Evolutionary conservation across 495 filamentous ascomycete genomes (phyloP).

Genomic region (Podospora appendiculata): DNA sequence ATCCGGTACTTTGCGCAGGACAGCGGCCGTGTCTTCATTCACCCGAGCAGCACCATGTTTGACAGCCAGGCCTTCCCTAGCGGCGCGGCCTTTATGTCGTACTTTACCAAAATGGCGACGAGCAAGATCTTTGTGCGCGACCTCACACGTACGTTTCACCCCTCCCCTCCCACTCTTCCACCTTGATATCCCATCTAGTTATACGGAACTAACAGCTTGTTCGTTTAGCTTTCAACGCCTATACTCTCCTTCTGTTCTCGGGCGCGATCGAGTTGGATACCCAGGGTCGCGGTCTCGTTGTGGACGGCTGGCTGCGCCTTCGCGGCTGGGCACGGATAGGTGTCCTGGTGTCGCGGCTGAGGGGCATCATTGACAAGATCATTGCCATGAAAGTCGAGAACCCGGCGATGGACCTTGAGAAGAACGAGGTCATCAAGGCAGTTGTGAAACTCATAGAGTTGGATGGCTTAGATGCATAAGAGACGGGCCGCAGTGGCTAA

Average conservation of each 20-base stretch:
- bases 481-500: too few species aligned
- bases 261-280: constrained; percentile 81
- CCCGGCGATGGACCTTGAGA: constrained; percentile 48
- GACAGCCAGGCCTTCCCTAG: constrained; percentile 66
- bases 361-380: constrained; percentile 79
- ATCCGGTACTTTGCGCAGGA: constrained; percentile 90
- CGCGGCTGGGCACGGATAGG: constrained; percentile 94
- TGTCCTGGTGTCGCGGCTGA: constrained; percentile 73
- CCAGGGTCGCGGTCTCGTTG: constrained; percentile 74
- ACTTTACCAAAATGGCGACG: constrained; percentile 85
- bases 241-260: constrained; percentile 83
- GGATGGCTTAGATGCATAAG: constrained; percentile 67
- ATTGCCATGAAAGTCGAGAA: constrained; percentile 73
- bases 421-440: constrained; percentile 62
- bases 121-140: constrained; percentile 85
- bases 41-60: constrained; percentile 82
- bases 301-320: constrained; percentile 88
- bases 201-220: constrained; percentile 6
- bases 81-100: constrained; percentile 64
- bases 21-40: constrained; percentile 82
- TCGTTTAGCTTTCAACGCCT: constrained; percentile 73
- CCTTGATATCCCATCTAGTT: neutral
- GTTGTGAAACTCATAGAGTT: constrained; percentile 76
- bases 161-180: neutral
- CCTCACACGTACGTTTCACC: constrained; percentile 64